These are phyloP conservation scores for Talaromyces sp. DNA, from an alignment of 2,329 filamentous ascomycete genomes.

Conservation along the genomic window DNA sequence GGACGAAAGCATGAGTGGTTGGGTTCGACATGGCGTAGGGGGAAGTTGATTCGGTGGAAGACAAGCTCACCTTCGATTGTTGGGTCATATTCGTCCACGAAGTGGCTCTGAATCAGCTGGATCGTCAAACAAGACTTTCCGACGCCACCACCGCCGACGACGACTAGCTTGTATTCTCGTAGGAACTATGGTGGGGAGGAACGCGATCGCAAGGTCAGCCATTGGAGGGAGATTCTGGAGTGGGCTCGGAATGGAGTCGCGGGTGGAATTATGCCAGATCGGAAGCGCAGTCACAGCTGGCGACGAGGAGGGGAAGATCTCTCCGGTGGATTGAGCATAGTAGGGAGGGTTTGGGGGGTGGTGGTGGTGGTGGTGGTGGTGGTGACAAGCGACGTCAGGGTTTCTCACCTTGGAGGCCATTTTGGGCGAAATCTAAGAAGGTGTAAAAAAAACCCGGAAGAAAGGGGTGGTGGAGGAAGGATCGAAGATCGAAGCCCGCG, in stretches of 20 bases:
- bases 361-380: background rate
- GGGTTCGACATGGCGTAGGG: background rate
- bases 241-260: conserved; percentile 4
- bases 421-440: conserved; percentile 6
- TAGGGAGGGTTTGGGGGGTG: background rate
- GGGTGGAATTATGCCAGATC: background rate
- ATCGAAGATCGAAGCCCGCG: conserved; percentile 3
- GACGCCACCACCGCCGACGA: conserved; percentile 96
- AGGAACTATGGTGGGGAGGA: conserved; percentile 62
- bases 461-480: conserved; percentile 16
- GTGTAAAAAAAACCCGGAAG: conserved; percentile 3
- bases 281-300: background rate
- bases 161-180: conserved; percentile 93
- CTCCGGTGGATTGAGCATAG: background rate
- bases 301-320: background rate
- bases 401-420: conserved; percentile 30
- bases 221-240: conserved; percentile 15
- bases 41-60: background rate
- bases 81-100: conserved; percentile 98
- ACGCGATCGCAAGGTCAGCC: conserved; percentile 20
- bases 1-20: conserved; percentile 2
- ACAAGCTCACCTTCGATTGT: conserved; percentile 81
- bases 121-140: conserved; percentile 99
- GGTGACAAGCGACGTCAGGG: background rate
- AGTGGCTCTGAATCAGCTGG: conserved; percentile 92